Evolutionary conservation across 805 yeast species (phyloP).

Genomic region (Metschnikowia rubicola): DNA sequence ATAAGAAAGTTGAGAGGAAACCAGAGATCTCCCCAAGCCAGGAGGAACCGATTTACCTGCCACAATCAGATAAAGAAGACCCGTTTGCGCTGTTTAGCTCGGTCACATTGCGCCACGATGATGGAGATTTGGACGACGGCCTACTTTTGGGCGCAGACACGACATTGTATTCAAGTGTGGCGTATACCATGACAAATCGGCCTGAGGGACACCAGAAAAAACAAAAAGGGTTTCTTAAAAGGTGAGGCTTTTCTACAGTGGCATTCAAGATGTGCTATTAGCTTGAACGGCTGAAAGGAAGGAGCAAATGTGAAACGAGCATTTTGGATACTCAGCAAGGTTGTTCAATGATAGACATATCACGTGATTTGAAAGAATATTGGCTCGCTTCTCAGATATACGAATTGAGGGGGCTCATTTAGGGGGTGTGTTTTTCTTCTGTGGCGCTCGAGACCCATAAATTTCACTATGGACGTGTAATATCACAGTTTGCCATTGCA

Average conservation of each 20-base stretch:
- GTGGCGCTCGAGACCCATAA: no score
- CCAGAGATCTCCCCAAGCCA: constrained; percentile 33
- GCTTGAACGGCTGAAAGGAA: not conserved
- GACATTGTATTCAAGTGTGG: constrained; percentile 48
- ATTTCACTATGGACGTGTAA: no score
- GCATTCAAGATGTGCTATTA: no score
- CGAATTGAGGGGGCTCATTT: no score
- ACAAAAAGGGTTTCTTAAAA: constrained; percentile 31
- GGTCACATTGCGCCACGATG: constrained; percentile 77
- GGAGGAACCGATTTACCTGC: constrained; percentile 8
- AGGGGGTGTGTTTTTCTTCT: no score
- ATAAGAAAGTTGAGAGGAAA: constrained; percentile 18
- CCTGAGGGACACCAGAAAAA: constrained; percentile 18
- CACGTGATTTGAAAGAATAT: no score
- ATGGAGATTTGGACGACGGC: constrained; percentile 36
- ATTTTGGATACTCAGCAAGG: not conserved
- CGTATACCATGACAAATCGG: constrained; percentile 47
- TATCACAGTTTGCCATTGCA: no score
- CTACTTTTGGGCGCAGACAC: constrained; percentile 46
- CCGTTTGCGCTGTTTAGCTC: constrained; percentile 86
- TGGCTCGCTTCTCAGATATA: no score
- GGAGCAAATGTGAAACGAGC: not conserved
- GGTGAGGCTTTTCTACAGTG: constrained; percentile 10
- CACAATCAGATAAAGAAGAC: constrained; percentile 41
- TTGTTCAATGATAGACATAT: no score